A percentile compares a stretch with the other conserved stretches of the same genome.
phyloP scores from a whole-genome alignment of 768 basidiomycete species.

The Dioszegia aurantiaca region DNA sequence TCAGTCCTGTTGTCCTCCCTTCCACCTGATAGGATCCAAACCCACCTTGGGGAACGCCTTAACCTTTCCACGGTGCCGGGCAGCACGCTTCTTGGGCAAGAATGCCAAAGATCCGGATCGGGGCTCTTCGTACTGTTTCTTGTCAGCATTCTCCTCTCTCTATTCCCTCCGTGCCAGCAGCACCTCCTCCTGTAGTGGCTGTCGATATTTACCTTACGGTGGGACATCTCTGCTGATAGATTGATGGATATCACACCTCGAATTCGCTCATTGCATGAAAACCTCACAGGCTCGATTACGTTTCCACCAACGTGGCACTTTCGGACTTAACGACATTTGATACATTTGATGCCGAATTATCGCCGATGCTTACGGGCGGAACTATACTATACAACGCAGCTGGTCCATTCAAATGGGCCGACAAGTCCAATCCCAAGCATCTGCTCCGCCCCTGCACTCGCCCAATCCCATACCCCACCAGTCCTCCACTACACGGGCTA shows the following conservation, averaged over 20 bases:
- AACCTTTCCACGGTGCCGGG: constrained; percentile 97
- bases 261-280: not conserved
- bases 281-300: not conserved
- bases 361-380: constrained; percentile 5
- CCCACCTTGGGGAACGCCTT: constrained; percentile 98
- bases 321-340: constrained; percentile 1
- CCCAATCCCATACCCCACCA: constrained; percentile 72
- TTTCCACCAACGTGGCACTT: constrained; percentile 1
- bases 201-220: constrained; percentile 35
- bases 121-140: constrained; percentile 84
- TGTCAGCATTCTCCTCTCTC: not conserved
- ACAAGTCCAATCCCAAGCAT: constrained; percentile 71
- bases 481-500: constrained; percentile 72
- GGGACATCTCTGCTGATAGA: constrained; percentile 31
- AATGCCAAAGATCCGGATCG: constrained; percentile 87
- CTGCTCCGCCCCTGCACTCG: constrained; percentile 55
- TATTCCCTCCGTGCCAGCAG: not conserved
- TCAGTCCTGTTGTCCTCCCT: not conserved
- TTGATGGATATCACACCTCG: not conserved
- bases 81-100: constrained; percentile 88
- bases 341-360: not conserved
- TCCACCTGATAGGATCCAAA: constrained; percentile 9
- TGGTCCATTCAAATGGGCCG: constrained; percentile 10
- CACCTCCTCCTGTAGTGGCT: not conserved
- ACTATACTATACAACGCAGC: no score